A percentile compares a stretch with the other conserved stretches of the same genome.
Conservation (phyloP, 306 rosid genomes). For the Fragaria nilgerrensis region DNA sequence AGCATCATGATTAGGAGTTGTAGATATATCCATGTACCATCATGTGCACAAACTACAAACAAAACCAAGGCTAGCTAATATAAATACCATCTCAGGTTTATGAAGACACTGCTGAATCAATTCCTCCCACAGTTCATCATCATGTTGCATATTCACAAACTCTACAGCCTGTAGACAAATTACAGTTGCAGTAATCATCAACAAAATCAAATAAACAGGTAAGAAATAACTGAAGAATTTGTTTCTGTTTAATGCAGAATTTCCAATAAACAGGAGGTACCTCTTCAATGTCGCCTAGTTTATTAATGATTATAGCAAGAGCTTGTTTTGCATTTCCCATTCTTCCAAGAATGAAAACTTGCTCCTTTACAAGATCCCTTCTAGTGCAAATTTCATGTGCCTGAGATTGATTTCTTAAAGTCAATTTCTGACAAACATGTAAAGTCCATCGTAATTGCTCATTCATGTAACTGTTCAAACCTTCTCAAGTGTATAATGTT, state of each 20-base stretch:
- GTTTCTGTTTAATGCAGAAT: not conserved
- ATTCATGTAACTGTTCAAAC: conserved; percentile 41
- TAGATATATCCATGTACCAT: not conserved
- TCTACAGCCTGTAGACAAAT: conserved; percentile 65
- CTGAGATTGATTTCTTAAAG: conserved; percentile 46
- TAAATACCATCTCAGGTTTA: conserved; percentile 61
- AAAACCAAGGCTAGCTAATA: not conserved
- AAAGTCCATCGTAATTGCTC: conserved; percentile 18
- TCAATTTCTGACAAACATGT: conserved; percentile 20
- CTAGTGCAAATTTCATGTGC: conserved; percentile 76
- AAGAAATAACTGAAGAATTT: conserved; percentile 12
- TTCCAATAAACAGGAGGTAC: conserved; percentile 36
- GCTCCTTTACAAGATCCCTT: conserved; percentile 77
- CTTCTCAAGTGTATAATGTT: conserved; percentile 96
- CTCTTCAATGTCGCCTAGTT: conserved; percentile 92
- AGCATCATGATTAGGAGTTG: conserved; percentile 2
- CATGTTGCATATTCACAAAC: conserved; percentile 62
- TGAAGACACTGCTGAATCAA: conserved; percentile 54
- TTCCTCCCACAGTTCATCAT: conserved; percentile 67
- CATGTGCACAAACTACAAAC: not conserved
- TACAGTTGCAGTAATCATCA: conserved; percentile 2
- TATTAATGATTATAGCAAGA: conserved; percentile 72
- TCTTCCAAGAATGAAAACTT: conserved; percentile 91
- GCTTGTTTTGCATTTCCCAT: conserved; percentile 96
- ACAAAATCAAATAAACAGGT: conserved; percentile 23